Base-by-base conservation (phyloP, 306 rosid species). In the Arachis stenosperma region DNA sequence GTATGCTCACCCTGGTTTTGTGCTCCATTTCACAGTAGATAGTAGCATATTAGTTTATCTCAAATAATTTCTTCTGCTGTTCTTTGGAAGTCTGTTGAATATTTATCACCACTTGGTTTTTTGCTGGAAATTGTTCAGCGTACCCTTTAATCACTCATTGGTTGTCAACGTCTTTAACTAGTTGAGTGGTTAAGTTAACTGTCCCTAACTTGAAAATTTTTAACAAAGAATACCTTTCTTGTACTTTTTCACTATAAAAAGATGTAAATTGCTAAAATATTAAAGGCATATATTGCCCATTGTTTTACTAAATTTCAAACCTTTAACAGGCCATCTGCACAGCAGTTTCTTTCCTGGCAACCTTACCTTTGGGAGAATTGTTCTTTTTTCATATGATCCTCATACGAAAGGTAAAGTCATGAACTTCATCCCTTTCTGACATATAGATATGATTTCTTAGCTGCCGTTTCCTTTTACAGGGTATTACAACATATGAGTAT, bases 401-500 rank as follows among this genome's bases (percentile, higher is more conserved):
- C 78, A 91, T 91, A 58, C 87, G 89, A 39, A 91, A 91, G 95
- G 97, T 91, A 70, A 65, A 72, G 65, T 73, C 75, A 30, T 14
- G 37, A 79, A 48, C 76, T 48, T 82, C 56, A 61, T 48, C 51
- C 57, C 61, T 47, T 46, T 9, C 42, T 75, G 11, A 42, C 48
- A 50, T 43, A 44, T 67, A 50, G 43, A 62, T 67, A 14, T 33
- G 37, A 33, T 33, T 80, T 79, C 67, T 72, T 36, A 83, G 79
- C 48, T 61, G 42, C 41, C 46, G 61, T 75, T 70, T 75, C 59
- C 61, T 61, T 64, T 63, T 41, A 40, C 83, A 89, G 97, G 97
- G 97, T 67, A 91, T 91, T 69, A 89, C 97, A 57, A 89, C 97
- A 41, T 90, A 90, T 6, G 97, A 91, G 81, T 89, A 91, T 78